These are phyloP conservation scores for Fusarium scirpi DNA, from an alignment of 2,329 filamentous ascomycete species.

Conservation along the genomic window DNA sequence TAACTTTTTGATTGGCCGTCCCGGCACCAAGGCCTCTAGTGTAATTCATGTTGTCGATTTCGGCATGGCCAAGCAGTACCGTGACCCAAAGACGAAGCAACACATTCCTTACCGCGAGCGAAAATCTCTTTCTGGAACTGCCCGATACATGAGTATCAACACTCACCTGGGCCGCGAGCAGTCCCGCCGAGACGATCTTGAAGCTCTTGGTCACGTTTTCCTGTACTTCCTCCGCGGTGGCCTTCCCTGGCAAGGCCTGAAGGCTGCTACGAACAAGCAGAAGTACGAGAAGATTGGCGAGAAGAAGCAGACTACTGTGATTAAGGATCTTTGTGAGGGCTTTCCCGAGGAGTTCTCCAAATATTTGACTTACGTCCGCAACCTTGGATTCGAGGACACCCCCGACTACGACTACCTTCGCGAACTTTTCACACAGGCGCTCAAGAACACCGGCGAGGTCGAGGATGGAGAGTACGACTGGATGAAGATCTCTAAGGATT, in stretches of 20 bases:
- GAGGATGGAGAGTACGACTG: conserved; percentile 99
- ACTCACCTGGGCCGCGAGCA: conserved; percentile 97
- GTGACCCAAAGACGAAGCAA: conserved; percentile 98
- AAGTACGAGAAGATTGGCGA: conserved; percentile 99
- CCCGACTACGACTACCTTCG: conserved; percentile 98
- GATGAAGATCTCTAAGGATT: conserved; percentile 92
- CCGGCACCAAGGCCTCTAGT: conserved; percentile 92
- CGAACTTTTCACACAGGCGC: conserved; percentile 93
- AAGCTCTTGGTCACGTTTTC: conserved; percentile 83
- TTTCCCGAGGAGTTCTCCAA: conserved; percentile 98
- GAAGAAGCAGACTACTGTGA: conserved; percentile 98
- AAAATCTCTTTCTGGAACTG: conserved; percentile 96
- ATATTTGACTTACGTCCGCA: conserved; percentile 96
- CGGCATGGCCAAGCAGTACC: conserved; percentile 99
- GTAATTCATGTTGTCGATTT: conserved; percentile 99
- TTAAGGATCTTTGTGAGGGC: conserved; percentile 96
- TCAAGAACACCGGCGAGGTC: conserved; percentile 93
- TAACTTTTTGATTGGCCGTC: conserved; percentile 97
- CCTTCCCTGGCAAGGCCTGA: conserved; percentile 78
- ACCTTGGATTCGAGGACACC: conserved; percentile 97
- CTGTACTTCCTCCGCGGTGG: conserved; percentile 81
- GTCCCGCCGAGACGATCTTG: conserved; percentile 93
- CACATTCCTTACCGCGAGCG: conserved; percentile 98
- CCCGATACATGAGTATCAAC: conserved; percentile 99
- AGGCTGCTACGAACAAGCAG: conserved; percentile 86